Percentiles rank a stretch among this genome's conserved stretches.
Conservation (phyloP, 805 yeast genomes). For the Wickerhamomyces bovis region DNA sequence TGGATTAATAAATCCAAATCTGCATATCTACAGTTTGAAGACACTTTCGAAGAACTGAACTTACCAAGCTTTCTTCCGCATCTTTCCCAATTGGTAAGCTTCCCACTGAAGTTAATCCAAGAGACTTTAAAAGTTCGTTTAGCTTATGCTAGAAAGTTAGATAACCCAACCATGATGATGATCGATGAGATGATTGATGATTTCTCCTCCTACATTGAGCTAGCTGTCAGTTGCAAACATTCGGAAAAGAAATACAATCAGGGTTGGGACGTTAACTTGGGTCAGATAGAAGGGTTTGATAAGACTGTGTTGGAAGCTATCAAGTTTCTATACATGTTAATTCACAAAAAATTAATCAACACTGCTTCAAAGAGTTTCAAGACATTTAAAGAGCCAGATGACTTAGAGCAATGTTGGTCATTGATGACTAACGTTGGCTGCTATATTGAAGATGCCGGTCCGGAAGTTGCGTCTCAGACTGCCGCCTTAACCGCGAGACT, state of each 20-base stretch:
- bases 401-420: slow-evolving; percentile 75
- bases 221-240: slow-evolving; percentile 70
- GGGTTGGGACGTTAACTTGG: slow-evolving; percentile 65
- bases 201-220: slow-evolving; percentile 66
- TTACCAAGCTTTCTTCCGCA: slow-evolving; percentile 67
- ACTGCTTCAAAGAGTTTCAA: slow-evolving; percentile 67
- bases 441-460: slow-evolving; percentile 74
- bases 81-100: slow-evolving; percentile 57
- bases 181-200: slow-evolving; percentile 91
- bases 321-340: slow-evolving; percentile 58
- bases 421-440: slow-evolving; percentile 72
- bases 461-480: slow-evolving; percentile 74
- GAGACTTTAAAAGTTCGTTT: slow-evolving; percentile 73
- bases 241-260: slow-evolving; percentile 53
- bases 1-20: slow-evolving; percentile 77
- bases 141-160: slow-evolving; percentile 68
- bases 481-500: slow-evolving; percentile 59
- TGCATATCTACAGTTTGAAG: slow-evolving; percentile 58
- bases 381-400: slow-evolving; percentile 89
- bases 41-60: slow-evolving; percentile 58
- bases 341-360: slow-evolving; percentile 74
- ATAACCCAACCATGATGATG: slow-evolving; percentile 89
- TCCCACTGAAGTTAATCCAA: slow-evolving; percentile 75
- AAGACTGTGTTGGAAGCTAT: slow-evolving; percentile 67
- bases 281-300: slow-evolving; percentile 61